phyloP scores from a whole-genome alignment of 345 rosid species.

The Firmiana major region DNA sequence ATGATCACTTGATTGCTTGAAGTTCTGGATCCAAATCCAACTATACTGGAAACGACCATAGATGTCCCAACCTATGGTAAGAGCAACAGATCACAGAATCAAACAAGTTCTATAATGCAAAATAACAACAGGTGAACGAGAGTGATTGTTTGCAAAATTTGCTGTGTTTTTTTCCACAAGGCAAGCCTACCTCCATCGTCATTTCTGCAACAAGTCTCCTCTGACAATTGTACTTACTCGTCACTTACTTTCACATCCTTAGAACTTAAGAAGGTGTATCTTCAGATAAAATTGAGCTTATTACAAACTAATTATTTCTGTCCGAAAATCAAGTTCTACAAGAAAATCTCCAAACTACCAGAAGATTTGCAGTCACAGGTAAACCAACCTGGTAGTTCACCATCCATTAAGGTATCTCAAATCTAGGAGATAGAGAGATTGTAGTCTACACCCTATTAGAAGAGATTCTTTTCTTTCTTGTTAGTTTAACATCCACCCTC shows the following conservation, averaged over 20 bases:
- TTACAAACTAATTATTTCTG: conserved; percentile 22
- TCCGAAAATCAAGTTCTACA: conserved; percentile 2
- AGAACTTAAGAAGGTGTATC: conserved; percentile 15
- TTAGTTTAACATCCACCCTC: background rate
- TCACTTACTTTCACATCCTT: conserved; percentile 12
- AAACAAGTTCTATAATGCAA: conserved; percentile 37
- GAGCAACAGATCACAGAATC: conserved; percentile 64
- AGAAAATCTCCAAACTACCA: conserved; percentile 1
- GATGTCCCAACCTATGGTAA: conserved; percentile 62
- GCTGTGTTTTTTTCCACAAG: conserved; percentile 34
- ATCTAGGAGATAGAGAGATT: background rate
- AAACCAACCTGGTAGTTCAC: background rate
- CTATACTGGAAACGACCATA: conserved; percentile 42
- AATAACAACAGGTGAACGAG: conserved; percentile 25
- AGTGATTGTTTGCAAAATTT: conserved; percentile 31
- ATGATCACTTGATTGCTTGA: conserved; percentile 55
- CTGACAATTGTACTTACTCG: conserved; percentile 32
- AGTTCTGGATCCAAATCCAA: conserved; percentile 50
- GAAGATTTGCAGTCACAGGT: background rate
- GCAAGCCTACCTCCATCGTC: conserved; percentile 55
- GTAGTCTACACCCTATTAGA: background rate
- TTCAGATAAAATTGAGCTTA: conserved; percentile 15
- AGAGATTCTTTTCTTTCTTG: background rate
- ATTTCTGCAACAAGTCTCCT: conserved; percentile 45
- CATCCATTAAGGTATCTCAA: background rate